These are phyloP conservation scores for Scheffersomyces titani DNA, from an alignment of 1,139 yeast species.

Conservation along the genomic window DNA sequence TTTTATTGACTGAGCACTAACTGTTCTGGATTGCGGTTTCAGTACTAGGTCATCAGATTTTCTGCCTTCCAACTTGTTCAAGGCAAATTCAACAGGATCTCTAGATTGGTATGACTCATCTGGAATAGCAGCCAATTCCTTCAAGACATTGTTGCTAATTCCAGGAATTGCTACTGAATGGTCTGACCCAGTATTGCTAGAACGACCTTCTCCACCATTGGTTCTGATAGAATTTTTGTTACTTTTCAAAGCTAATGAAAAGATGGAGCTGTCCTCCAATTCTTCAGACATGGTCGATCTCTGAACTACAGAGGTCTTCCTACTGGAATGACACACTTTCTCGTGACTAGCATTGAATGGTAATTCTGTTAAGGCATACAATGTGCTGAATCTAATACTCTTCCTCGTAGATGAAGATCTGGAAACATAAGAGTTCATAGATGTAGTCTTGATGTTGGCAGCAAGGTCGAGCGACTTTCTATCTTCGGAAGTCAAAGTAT, in stretches of 20 bases:
- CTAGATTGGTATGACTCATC: conserved; percentile 65
- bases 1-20: not conserved
- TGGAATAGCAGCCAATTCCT: conserved; percentile 77
- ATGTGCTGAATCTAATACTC: conserved; percentile 40
- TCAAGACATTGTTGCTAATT: conserved; percentile 60
- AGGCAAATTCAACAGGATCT: conserved; percentile 71
- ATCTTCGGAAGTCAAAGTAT: conserved; percentile 8
- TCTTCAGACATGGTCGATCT: conserved; percentile 25
- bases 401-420: conserved; percentile 26
- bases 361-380: conserved; percentile 44
- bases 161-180: conserved; percentile 59
- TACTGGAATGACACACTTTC: not conserved
- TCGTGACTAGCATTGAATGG: conserved; percentile 33
- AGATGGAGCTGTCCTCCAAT: conserved; percentile 37
- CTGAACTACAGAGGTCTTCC: conserved; percentile 2
- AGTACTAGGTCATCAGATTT: conserved; percentile 16
- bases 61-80: conserved; percentile 76
- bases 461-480: conserved; percentile 27
- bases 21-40: not conserved
- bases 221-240: conserved; percentile 18
- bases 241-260: conserved; percentile 32
- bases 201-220: conserved; percentile 5
- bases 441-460: conserved; percentile 18
- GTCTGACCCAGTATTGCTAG: conserved; percentile 20
- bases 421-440: conserved; percentile 25